These are phyloP conservation scores for Gracilariopsis chorda DNA, from an alignment of 23 red algal genomes.

Conservation along the genomic window DNA sequence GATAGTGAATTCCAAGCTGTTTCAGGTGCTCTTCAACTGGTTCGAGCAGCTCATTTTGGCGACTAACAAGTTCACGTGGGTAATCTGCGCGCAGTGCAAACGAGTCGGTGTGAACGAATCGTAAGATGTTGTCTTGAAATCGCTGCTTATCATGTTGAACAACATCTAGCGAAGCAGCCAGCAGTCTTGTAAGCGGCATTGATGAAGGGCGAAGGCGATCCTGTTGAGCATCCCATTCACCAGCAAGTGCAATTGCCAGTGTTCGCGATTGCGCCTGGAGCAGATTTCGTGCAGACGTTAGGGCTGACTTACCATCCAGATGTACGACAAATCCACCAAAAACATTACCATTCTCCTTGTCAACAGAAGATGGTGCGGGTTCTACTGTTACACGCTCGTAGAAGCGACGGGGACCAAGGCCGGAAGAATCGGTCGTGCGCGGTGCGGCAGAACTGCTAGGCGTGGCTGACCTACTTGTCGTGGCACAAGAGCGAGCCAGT, in stretches of 20 bases:
- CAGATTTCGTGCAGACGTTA: constrained; percentile 37
- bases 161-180: constrained; percentile 65
- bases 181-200: constrained; percentile 73
- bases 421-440: constrained; percentile 60
- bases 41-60: constrained; percentile 56
- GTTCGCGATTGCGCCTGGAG: constrained; percentile 35
- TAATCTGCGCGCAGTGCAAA: constrained; percentile 49
- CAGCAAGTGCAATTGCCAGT: constrained; percentile 73
- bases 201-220: constrained; percentile 59
- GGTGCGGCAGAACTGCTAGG: background rate
- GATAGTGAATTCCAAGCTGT: constrained; percentile 11
- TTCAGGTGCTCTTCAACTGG: constrained; percentile 33
- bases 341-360: background rate
- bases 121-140: constrained; percentile 16
- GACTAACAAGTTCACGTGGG: constrained; percentile 50
- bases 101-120: constrained; percentile 68
- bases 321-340: constrained; percentile 18
- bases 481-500: too few relatives aligned
- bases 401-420: constrained; percentile 76
- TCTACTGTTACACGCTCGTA: constrained; percentile 60
- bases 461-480: too few relatives aligned
- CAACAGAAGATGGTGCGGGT: background rate
- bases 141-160: constrained; percentile 28
- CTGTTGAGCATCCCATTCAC: constrained; percentile 80
- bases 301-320: constrained; percentile 65